Evolutionary conservation across 345 rosid species (phyloP).

Genomic region (Geranium rotundifolium): DNA sequence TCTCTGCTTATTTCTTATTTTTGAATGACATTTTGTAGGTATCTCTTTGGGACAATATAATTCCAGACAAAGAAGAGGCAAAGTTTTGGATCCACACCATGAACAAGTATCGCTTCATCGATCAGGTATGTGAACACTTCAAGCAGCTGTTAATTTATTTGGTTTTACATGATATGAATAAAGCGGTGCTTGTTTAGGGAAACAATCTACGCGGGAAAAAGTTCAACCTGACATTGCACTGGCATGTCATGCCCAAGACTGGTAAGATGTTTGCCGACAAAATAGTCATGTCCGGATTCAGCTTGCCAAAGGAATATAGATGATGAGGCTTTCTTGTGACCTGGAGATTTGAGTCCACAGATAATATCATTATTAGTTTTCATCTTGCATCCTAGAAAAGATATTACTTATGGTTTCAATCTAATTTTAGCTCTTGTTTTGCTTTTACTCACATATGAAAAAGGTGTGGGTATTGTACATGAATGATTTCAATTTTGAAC

Average conservation of each 20-base stretch:
- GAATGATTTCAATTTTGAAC: too few species aligned
- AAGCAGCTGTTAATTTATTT: neutral
- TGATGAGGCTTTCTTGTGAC: slow-evolving; percentile 24
- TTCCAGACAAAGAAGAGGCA: slow-evolving; percentile 70
- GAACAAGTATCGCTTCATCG: slow-evolving; percentile 88
- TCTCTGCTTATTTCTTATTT: slow-evolving; percentile 1
- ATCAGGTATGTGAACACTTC: slow-evolving; percentile 44
- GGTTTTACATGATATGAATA: neutral
- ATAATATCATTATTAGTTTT: too few species aligned
- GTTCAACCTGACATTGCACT: slow-evolving; percentile 81
- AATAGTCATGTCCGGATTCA: slow-evolving; percentile 63
- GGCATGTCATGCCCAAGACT: slow-evolving; percentile 97
- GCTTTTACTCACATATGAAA: too few species aligned
- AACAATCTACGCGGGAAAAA: slow-evolving; percentile 68
- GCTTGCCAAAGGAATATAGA: slow-evolving; percentile 64
- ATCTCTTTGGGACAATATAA: slow-evolving; percentile 93
- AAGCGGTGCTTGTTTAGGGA: slow-evolving; percentile 33
- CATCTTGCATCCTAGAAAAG: too few species aligned
- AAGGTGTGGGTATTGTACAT: too few species aligned
- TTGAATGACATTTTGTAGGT: slow-evolving; percentile 30
- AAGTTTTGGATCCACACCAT: slow-evolving; percentile 63
- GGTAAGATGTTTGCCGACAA: slow-evolving; percentile 85
- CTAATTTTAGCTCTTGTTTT: too few species aligned
- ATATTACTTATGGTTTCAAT: too few species aligned
- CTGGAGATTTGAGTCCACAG: neutral